These are phyloP conservation scores for Candida tammaniensis DNA, from an alignment of 805 yeast genomes.

Conservation along the genomic window DNA sequence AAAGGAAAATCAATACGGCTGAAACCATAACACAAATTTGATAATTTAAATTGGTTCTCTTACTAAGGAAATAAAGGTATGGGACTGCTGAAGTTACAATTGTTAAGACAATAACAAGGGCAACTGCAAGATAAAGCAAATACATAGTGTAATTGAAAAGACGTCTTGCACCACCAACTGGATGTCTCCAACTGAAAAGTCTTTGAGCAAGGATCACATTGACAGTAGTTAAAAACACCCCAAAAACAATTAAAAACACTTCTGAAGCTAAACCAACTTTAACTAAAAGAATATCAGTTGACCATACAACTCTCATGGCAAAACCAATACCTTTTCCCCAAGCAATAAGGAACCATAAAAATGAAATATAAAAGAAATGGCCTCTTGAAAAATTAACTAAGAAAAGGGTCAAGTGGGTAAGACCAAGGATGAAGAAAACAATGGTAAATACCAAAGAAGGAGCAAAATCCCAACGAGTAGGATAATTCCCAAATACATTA, in stretches of 20 bases:
- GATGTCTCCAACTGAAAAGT: conserved; percentile 74
- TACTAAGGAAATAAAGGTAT: conserved; percentile 52
- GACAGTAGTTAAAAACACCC: conserved; percentile 53
- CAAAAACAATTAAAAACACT: conserved; percentile 54
- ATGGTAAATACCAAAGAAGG: conserved; percentile 58
- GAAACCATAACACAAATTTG: conserved; percentile 28
- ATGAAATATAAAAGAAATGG: conserved; percentile 55
- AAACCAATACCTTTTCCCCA: conserved; percentile 56
- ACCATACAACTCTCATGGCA: conserved; percentile 57
- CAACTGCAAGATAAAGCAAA: conserved; percentile 48
- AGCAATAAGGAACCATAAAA: conserved; percentile 52
- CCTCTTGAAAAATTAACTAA: conserved; percentile 49
- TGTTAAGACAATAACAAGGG: conserved; percentile 58
- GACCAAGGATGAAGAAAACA: conserved; percentile 44
- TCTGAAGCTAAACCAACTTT: conserved; percentile 54
- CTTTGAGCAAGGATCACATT: conserved; percentile 68
- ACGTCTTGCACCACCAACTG: conserved; percentile 57
- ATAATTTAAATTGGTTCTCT: conserved; percentile 19
- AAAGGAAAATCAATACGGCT: conserved; percentile 32
- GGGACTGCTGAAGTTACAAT: conserved; percentile 63
- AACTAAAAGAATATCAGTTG: conserved; percentile 43
- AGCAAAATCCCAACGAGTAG: conserved; percentile 48
- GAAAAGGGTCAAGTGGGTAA: conserved; percentile 49
- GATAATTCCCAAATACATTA: conserved; percentile 64
- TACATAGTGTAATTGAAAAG: conserved; percentile 51